Evolutionary conservation across 2,329 filamentous ascomycete genomes (phyloP).

Genomic region (Diplocarpon rosae): DNA sequence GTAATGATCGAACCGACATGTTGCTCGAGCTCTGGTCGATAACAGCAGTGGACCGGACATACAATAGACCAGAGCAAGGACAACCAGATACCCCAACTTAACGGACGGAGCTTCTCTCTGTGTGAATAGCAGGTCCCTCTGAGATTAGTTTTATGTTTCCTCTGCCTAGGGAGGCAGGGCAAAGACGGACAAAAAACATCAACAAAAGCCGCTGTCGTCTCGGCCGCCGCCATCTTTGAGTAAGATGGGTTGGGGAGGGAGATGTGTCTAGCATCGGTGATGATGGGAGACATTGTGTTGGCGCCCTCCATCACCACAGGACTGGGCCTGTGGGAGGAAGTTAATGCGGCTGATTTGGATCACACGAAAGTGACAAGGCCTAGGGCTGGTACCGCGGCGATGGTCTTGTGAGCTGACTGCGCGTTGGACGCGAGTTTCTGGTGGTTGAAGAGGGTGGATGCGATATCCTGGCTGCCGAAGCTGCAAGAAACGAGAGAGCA

Average conservation of each 20-base stretch:
- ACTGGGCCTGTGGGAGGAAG: conserved; percentile 40
- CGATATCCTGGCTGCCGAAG: conserved; percentile 26
- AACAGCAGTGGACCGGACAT: conserved; percentile 17
- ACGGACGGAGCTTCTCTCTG: conserved; percentile 49
- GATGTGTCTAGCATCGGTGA: conserved; percentile 18
- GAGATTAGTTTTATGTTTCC: conserved; percentile 92
- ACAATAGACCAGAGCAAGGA: conserved; percentile 10
- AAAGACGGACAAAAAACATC: conserved; percentile 88
- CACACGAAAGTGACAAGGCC: conserved; percentile 35
- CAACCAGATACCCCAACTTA: conserved; percentile 16
- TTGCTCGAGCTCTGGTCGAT: conserved; percentile 11
- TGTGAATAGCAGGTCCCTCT: conserved; percentile 73
- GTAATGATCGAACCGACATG: conserved; percentile 9
- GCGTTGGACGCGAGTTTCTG: conserved; percentile 21
- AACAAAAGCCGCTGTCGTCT: conserved; percentile 77
- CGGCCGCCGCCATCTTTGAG: conserved; percentile 32
- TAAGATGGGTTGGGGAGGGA: conserved; percentile 25
- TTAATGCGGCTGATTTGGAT: conserved; percentile 56
- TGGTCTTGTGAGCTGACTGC: conserved; percentile 35
- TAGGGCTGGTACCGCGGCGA: conserved; percentile 41
- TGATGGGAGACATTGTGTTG: conserved; percentile 23
- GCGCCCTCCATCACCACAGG: conserved; percentile 27
- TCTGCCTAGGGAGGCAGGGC: conserved; percentile 56
- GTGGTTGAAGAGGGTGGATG: conserved; percentile 33
- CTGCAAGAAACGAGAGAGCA: conserved; percentile 32